phyloP scores from a whole-genome alignment of 1,284 basidiomycete genomes.

The Heterobasidion occidentale region DNA sequence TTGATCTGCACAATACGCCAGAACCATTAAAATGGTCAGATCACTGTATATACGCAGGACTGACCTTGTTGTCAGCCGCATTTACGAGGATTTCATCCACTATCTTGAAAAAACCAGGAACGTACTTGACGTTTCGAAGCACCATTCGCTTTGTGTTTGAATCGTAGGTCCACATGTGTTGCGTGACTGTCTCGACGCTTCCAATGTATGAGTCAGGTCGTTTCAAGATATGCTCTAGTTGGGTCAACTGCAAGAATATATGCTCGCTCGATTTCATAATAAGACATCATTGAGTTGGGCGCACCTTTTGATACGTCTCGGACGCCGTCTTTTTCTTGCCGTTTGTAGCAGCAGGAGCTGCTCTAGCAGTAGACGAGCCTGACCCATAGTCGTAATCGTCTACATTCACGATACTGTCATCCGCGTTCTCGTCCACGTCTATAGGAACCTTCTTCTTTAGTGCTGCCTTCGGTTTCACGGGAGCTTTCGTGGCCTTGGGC shows the following conservation, averaged over 20 bases:
- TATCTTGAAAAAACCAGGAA: slow-evolving; percentile 99
- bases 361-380: slow-evolving; percentile 24
- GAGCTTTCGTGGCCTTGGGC: slow-evolving; percentile 28
- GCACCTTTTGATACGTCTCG: slow-evolving; percentile 88
- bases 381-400: slow-evolving; percentile 38
- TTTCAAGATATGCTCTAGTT: slow-evolving; percentile 94
- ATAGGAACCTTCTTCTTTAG: slow-evolving; percentile 66
- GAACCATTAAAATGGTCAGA: not conserved
- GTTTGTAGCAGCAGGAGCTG: slow-evolving; percentile 22
- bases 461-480: slow-evolving; percentile 32
- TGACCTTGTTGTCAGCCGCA: slow-evolving; percentile 97
- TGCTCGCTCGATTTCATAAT: not conserved
- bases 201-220: slow-evolving; percentile 99
- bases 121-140: slow-evolving; percentile 79
- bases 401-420: slow-evolving; percentile 23
- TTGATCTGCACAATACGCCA: slow-evolving; percentile 57
- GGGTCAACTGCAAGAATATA: slow-evolving; percentile 63
- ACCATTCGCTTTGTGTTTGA: slow-evolving; percentile 75
- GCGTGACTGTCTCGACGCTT: slow-evolving; percentile 80
- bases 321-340: slow-evolving; percentile 81
- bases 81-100: slow-evolving; percentile 99
- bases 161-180: slow-evolving; percentile 90
- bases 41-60: slow-evolving; percentile 5
- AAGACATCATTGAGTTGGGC: slow-evolving; percentile 12
- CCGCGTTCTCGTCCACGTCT: slow-evolving; percentile 31